A percentile compares a stretch with the other conserved stretches of the same genome.
These are phyloP conservation scores for Durio zibethinus DNA, from an alignment of 345 rosid species.

Conservation along the genomic window DNA sequence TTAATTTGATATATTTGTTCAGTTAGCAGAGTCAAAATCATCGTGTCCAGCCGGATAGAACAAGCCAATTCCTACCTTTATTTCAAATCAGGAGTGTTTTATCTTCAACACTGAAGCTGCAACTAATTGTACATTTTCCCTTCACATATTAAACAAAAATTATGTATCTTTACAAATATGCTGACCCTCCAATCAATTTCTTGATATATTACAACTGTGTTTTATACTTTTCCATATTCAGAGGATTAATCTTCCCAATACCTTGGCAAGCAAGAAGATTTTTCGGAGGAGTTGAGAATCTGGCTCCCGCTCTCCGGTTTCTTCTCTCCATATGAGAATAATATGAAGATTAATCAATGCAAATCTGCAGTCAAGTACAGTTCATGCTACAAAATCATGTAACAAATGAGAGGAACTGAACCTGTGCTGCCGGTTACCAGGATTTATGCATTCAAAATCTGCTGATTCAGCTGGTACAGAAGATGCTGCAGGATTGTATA, in stretches of 20 bases:
- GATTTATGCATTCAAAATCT: conserved; percentile 53
- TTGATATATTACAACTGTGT: conserved; percentile 30
- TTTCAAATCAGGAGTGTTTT: conserved; percentile 5
- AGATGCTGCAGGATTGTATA: conserved; percentile 37
- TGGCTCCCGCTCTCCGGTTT: not conserved
- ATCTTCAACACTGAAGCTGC: conserved; percentile 7
- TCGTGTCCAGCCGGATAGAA: not conserved
- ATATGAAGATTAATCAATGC: not conserved
- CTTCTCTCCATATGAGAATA: not conserved
- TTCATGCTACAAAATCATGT: conserved; percentile 85
- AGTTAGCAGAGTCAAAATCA: not conserved
- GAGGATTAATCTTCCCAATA: conserved; percentile 12
- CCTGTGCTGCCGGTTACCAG: conserved; percentile 57
- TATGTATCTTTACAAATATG: conserved; percentile 33
- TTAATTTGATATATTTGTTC: too few relatives aligned
- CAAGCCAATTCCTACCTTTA: conserved; percentile 19
- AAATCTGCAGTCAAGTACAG: conserved; percentile 2
- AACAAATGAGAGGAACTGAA: conserved; percentile 60
- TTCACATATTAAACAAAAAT: conserved; percentile 24
- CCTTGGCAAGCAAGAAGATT: conserved; percentile 10
- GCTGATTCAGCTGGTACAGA: conserved; percentile 43
- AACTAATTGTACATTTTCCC: conserved; percentile 22
- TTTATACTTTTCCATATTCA: conserved; percentile 16
- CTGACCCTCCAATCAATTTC: conserved; percentile 24
- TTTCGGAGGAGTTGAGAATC: not conserved